Base-by-base conservation (phyloP, 2,329 filamentous ascomycete species). In the Grosmannia huntii region DNA sequence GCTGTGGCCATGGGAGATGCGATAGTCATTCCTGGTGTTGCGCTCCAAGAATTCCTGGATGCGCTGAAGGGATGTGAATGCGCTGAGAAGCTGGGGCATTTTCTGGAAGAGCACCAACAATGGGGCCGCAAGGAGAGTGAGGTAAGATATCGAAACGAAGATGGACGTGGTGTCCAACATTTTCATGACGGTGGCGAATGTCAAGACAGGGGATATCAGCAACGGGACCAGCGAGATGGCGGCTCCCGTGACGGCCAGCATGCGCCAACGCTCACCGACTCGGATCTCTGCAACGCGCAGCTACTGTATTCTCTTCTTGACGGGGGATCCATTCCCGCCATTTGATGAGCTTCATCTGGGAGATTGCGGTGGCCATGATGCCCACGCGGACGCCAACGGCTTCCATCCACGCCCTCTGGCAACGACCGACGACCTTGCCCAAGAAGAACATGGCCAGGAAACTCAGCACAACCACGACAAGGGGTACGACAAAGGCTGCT, bases 11-110 rank as follows among this genome's bases (percentile, higher is more conserved):
- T 25, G n/a, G 3, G 49, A 38, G 9, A 21, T n/a, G 6, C 67
- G 66, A 28, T 66, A 68, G 50, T 70, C 69, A 28, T 63, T 50
- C 46, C 64, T 63, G 4, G 63, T n/a, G 4, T 63, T 66, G 38
- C 56, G 57, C 58, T 70, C 70, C 1, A 76, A 60, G n/a, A 72
- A 74, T 0, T 57, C 62, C 48, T 74, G 72, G 1, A 75, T 68
- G 2, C 72, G 66, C 27, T 62, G 60, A 6, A 70, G 57, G 55
- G 71, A 73, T 0, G 68, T 64, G 23, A 73, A 44, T 0, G 65
- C 67, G 0, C 69, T 64, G 16, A 73, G 61, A 0, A 73, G 53
- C 0, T 38, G 28, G 0, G 72, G 71, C 3, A 73, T 60, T 1
- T 55, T 60, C 49, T 73, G 68, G 12, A 75, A 68, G 0, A 74